Evolutionary conservation across 192 early-diverging fungal species (phyloP).

Genomic region (Linnemannia zychae): DNA sequence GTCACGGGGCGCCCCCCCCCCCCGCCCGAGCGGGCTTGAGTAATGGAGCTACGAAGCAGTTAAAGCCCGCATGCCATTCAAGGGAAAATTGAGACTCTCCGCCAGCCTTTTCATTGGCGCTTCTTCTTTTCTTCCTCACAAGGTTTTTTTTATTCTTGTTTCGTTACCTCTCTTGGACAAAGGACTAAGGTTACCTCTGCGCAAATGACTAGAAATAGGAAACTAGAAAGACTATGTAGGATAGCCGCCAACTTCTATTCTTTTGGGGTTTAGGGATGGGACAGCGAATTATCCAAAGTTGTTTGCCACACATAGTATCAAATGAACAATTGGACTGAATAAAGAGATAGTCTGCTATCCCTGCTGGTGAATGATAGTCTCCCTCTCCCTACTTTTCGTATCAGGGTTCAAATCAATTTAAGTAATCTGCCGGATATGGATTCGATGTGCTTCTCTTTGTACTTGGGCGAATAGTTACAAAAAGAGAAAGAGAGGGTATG

Average conservation of each 20-base stretch:
- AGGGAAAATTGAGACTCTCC: conserved; percentile 9
- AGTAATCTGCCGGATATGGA: neutral
- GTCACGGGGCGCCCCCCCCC: too few species aligned
- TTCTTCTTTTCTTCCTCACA: neutral
- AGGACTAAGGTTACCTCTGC: neutral
- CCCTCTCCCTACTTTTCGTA: too few species aligned
- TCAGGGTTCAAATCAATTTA: too few species aligned
- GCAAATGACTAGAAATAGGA: neutral
- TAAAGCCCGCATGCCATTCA: neutral
- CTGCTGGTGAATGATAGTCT: too few species aligned
- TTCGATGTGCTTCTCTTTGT: neutral
- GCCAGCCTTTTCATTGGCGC: neutral
- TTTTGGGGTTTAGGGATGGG: neutral
- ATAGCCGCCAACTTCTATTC: neutral
- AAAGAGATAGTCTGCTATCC: too few species aligned
- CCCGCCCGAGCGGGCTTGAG: too few species aligned
- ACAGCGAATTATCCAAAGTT: too few species aligned
- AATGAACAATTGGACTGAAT: too few species aligned
- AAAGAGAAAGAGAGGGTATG: too few species aligned
- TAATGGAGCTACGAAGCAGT: neutral
- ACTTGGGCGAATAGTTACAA: neutral
- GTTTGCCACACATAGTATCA: too few species aligned
- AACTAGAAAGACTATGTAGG: neutral
- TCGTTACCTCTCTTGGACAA: neutral
- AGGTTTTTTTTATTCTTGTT: neutral